These are phyloP conservation scores for Olyra latifolia DNA, from an alignment of 176 grass and related monocot species.

Conservation along the genomic window DNA sequence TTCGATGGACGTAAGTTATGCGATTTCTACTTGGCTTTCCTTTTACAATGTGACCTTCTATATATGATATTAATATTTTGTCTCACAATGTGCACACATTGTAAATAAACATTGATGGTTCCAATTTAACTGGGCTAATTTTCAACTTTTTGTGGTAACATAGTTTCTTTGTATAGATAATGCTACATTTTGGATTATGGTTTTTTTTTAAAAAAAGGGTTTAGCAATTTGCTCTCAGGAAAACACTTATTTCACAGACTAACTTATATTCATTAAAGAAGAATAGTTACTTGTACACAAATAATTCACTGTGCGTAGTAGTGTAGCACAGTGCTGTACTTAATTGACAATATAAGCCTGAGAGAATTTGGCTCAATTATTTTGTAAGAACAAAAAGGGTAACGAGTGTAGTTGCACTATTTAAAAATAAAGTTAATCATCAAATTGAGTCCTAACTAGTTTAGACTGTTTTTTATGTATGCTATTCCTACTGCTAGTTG, in stretches of 20 bases:
- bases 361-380: neutral
- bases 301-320: neutral
- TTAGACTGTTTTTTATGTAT: neutral
- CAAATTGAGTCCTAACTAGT: neutral
- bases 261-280: neutral
- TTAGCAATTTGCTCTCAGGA: neutral
- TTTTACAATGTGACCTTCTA: neutral
- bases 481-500: neutral
- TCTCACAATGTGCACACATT: neutral
- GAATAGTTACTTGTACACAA: neutral
- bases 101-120: conserved; percentile 7
- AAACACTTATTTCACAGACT: neutral
- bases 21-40: neutral
- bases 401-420: neutral
- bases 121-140: neutral
- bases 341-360: neutral
- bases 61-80: too few relatives aligned
- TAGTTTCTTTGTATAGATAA: neutral
- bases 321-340: neutral
- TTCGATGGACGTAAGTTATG: conserved; percentile 71
- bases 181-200: too few relatives aligned
- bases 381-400: neutral
- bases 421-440: neutral
- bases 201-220: neutral
- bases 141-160: neutral